Evolutionary conservation across 192 early-diverging fungal species (phyloP).

Genomic region (Funneliformis mosseae): DNA sequence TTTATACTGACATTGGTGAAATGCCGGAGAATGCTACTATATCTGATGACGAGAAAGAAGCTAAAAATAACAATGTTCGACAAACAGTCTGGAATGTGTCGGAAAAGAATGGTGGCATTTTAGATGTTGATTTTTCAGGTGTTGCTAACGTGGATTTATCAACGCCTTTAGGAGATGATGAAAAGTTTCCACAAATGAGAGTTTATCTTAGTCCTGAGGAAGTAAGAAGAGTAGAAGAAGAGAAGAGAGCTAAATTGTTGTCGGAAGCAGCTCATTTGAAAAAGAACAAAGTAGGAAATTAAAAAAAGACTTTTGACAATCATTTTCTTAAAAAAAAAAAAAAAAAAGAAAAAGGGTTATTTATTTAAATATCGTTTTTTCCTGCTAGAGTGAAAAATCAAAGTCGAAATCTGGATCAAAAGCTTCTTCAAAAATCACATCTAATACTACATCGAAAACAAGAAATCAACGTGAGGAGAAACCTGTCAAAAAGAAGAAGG

Average conservation of each 20-base stretch:
- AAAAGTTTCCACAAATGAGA: constrained; percentile 54
- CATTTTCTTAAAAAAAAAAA: no score
- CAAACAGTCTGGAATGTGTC: neutral
- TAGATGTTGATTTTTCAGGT: constrained; percentile 45
- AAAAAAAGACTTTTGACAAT: neutral
- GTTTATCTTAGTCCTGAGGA: constrained; percentile 61
- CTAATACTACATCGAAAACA: neutral
- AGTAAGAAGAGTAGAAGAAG: constrained; percentile 51
- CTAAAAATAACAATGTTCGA: constrained; percentile 6
- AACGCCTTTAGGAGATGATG: constrained; percentile 55
- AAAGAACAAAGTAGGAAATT: neutral
- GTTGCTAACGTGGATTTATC: constrained; percentile 56
- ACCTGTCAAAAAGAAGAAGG: neutral
- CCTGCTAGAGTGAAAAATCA: neutral
- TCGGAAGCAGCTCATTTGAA: neutral
- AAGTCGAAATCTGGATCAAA: neutral
- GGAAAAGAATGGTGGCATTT: constrained; percentile 37
- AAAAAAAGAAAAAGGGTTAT: no score
- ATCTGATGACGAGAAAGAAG: constrained; percentile 50
- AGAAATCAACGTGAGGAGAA: neutral
- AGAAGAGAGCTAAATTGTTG: neutral
- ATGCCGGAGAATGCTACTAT: constrained; percentile 61
- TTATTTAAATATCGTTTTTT: neutral
- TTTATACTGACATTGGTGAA: constrained; percentile 58
- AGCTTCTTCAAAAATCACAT: neutral